Percentiles rank a stretch among this genome's conserved stretches.
Conservation (phyloP, 2,329 filamentous ascomycete species). For the Phyllosticta citribraziliensis region DNA sequence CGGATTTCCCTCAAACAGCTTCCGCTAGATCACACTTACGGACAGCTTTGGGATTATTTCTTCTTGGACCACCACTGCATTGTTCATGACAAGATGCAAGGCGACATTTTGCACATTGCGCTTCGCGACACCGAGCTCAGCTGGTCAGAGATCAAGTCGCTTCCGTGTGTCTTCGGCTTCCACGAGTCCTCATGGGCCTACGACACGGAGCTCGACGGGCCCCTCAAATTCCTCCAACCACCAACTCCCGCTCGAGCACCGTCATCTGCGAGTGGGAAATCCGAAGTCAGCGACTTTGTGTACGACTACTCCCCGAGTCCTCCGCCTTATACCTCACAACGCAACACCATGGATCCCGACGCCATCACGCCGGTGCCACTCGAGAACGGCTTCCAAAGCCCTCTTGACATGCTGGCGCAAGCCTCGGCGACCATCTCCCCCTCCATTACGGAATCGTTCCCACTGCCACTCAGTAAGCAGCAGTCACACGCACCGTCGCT, state of each 20-base stretch:
- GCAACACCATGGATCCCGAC: not conserved
- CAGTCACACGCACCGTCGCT: slow-evolving; percentile 12
- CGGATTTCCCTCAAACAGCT: slow-evolving; percentile 29
- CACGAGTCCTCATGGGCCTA: slow-evolving; percentile 30
- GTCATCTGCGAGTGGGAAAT: not conserved
- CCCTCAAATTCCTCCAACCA: slow-evolving; percentile 9
- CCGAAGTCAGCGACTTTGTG: slow-evolving; percentile 23
- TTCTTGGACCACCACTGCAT: slow-evolving; percentile 33
- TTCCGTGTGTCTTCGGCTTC: slow-evolving; percentile 22
- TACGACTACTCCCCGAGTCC: slow-evolving; percentile 32
- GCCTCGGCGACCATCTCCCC: slow-evolving; percentile 4
- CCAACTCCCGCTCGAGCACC: slow-evolving; percentile 21
- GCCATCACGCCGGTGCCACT: not conserved
- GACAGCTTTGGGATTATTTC: slow-evolving; percentile 29
- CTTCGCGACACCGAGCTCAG: slow-evolving; percentile 30
- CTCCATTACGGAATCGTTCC: not conserved
- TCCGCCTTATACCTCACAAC: slow-evolving; percentile 29
- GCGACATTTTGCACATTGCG: slow-evolving; percentile 31
- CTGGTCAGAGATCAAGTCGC: slow-evolving; percentile 30
- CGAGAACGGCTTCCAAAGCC: slow-evolving; percentile 1
- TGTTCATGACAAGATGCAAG: slow-evolving; percentile 32
- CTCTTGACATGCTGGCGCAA: slow-evolving; percentile 6
- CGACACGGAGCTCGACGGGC: slow-evolving; percentile 30
- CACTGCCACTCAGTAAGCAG: not conserved
- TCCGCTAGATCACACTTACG: slow-evolving; percentile 22